Evolutionary conservation across 1,284 basidiomycete genomes (phyloP), one percentile per base, ranked within the genome.

Genomic region (Leccinum pachyderme): DNA sequence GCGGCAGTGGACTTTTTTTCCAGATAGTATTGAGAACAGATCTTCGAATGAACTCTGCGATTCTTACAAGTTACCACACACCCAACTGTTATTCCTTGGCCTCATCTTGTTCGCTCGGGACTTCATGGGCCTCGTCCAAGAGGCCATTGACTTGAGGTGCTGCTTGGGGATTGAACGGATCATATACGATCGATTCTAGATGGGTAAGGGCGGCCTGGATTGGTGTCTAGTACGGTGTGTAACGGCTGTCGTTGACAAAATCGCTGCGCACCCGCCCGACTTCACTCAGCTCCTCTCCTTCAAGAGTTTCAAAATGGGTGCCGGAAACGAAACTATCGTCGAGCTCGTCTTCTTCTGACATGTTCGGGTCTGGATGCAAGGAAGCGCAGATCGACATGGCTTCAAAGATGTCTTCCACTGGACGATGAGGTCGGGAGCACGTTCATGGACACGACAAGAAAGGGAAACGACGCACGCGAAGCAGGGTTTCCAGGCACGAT

Each of bases 221-320:
- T 47, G 59, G 47, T 67, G 71, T 80, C 84, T 89, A 96, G 81
- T 97, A 96, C 59, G 94, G 94, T 58, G 83, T 77, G 74, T 80
- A 95, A 73, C 94, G 87, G 68, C 78, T 83, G 77, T 86, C 76
- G 76, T 86, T 87, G 74, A 83, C 73, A 73, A 91, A 91, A 88
- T 92, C 85, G 73, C 84, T 89, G 86, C 93, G 93, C 87, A 96
- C 93, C 89, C 91, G 88, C 77, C 94, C 94, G 62, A 87, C 86
- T 74, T 89, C 87, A 68, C 83, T 89, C 59, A 91, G 79, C 69
- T 91, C 88, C 63, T 89, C 78, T 32, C 85, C 87, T 25, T 72
- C 75, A 67, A 89, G 84, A 1, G 77, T 76, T 59, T 88, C 83
- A 63, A 88, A 84, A 9, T 65, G 68, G 5, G 73, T 73, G 3